Conservation (phyloP, 139 green algal genomes). For the Marvania coccoides region DNA sequence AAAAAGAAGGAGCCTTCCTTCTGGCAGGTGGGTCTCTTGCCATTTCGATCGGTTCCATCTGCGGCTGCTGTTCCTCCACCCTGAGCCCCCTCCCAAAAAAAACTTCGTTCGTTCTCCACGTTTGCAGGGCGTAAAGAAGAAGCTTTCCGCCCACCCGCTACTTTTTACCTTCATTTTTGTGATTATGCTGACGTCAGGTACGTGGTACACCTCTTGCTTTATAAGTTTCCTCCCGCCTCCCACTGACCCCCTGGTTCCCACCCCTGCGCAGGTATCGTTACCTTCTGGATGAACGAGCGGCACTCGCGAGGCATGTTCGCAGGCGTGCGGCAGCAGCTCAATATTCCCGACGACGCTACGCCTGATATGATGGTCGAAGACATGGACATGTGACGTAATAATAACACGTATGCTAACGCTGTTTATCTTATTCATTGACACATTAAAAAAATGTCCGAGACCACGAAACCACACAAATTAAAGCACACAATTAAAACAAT, state of each 20-base stretch:
- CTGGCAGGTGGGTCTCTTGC: slow-evolving; percentile 14
- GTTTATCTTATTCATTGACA: too few relatives aligned
- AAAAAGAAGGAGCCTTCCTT: slow-evolving; percentile 21
- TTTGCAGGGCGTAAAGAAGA: slow-evolving; percentile 22
- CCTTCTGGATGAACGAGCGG: slow-evolving; percentile 23
- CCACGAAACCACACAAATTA: too few relatives aligned
- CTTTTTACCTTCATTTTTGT: slow-evolving; percentile 22
- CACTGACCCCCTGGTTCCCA: neutral
- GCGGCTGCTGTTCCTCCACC: neutral
- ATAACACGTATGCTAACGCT: too few relatives aligned
- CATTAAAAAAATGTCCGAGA: too few relatives aligned
- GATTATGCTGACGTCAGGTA: slow-evolving; percentile 30
- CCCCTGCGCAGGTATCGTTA: slow-evolving; percentile 13
- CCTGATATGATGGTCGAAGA: too few relatives aligned
- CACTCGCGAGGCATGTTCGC: slow-evolving; percentile 5
- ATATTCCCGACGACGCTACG: too few relatives aligned
- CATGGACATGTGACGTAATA: too few relatives aligned
- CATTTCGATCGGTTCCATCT: neutral
- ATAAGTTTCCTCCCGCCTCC: neutral
- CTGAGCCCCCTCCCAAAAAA: too few relatives aligned
- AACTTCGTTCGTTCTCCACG: too few relatives aligned
- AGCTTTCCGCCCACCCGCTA: slow-evolving; percentile 16
- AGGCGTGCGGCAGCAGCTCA: too few relatives aligned
- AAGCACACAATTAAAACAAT: too few relatives aligned
- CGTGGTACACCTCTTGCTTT: neutral